Percentiles rank a stretch among this genome's conserved stretches.
These are phyloP conservation scores for Sugiyamaella novakii DNA, from an alignment of 1,139 yeast genomes.

Conservation along the genomic window DNA sequence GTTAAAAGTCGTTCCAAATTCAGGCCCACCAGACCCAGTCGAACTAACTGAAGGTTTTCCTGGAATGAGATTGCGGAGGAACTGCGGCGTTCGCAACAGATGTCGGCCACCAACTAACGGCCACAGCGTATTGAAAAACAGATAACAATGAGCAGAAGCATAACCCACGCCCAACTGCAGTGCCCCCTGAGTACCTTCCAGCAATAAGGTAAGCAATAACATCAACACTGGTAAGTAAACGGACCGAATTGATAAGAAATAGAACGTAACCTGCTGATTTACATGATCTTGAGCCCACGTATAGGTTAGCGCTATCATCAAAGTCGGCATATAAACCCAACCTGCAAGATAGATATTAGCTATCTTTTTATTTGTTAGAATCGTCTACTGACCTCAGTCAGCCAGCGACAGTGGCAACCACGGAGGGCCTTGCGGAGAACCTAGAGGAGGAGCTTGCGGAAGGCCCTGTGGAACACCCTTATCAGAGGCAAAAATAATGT, in stretches of 20 bases:
- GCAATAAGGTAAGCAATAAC: slow-evolving; percentile 35
- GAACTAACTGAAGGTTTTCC: slow-evolving; percentile 19
- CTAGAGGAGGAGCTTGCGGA: no score
- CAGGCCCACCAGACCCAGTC: not conserved
- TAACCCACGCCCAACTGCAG: slow-evolving; percentile 40
- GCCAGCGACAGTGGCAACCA: not conserved
- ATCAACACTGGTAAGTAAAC: slow-evolving; percentile 41
- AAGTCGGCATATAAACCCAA: slow-evolving; percentile 32
- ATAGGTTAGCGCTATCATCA: slow-evolving; percentile 40
- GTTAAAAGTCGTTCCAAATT: slow-evolving; percentile 13
- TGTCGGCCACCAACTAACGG: slow-evolving; percentile 32
- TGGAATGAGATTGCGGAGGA: slow-evolving; percentile 29
- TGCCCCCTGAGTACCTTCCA: slow-evolving; percentile 36
- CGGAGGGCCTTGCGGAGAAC: not conserved
- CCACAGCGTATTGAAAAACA: slow-evolving; percentile 36
- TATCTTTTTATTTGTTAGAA: slow-evolving; percentile 20
- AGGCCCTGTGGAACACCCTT: no score
- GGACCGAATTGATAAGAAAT: slow-evolving; percentile 40
- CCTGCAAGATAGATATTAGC: slow-evolving; percentile 32
- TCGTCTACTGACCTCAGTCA: not conserved
- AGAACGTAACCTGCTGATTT: slow-evolving; percentile 34
- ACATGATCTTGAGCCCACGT: slow-evolving; percentile 45
- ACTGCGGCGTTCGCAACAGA: slow-evolving; percentile 33
- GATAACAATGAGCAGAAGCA: slow-evolving; percentile 41
- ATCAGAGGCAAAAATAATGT: slow-evolving; percentile 15